Evolutionary conservation across 352 stramenopile species (phyloP).

Genomic region (Plasmopara viticola): DNA sequence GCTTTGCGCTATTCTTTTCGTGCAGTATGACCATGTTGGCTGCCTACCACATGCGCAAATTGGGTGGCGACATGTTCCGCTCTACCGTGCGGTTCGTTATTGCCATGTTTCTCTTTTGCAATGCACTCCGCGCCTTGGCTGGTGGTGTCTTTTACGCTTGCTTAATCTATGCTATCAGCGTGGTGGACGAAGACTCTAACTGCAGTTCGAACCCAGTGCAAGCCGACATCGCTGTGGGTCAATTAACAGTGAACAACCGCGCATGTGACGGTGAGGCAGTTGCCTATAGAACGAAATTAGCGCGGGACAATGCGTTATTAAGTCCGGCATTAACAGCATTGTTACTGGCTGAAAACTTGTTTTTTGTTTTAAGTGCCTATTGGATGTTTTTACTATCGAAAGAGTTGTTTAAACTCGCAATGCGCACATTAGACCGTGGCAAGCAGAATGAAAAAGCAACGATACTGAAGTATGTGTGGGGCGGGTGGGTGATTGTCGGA

Average conservation of each 20-base stretch:
- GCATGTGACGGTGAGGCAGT: constrained; percentile 47
- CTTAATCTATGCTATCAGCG: constrained; percentile 33
- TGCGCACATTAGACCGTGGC: constrained; percentile 49
- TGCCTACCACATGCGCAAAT: constrained; percentile 53
- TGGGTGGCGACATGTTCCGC: constrained; percentile 57
- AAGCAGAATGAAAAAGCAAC: constrained; percentile 37
- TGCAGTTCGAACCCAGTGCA: neutral
- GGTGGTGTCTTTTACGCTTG: constrained; percentile 53
- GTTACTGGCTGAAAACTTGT: constrained; percentile 51
- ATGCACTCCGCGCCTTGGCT: constrained; percentile 38
- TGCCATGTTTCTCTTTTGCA: constrained; percentile 51
- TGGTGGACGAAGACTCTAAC: constrained; percentile 10
- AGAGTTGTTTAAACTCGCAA: constrained; percentile 58
- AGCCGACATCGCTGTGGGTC: constrained; percentile 12
- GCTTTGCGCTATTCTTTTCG: constrained; percentile 42
- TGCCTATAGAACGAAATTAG: constrained; percentile 57
- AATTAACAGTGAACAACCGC: constrained; percentile 35
- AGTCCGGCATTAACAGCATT: constrained; percentile 37
- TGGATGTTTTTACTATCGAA: constrained; percentile 55
- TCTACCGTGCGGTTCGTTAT: constrained; percentile 74
- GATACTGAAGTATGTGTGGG: constrained; percentile 41
- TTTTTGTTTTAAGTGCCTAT: constrained; percentile 59
- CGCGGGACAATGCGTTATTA: constrained; percentile 35
- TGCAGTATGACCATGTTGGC: constrained; percentile 47
- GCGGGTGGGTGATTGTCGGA: constrained; percentile 26